Conservation (phyloP, 257 asterid genomes). For the Prunella vulgaris region DNA sequence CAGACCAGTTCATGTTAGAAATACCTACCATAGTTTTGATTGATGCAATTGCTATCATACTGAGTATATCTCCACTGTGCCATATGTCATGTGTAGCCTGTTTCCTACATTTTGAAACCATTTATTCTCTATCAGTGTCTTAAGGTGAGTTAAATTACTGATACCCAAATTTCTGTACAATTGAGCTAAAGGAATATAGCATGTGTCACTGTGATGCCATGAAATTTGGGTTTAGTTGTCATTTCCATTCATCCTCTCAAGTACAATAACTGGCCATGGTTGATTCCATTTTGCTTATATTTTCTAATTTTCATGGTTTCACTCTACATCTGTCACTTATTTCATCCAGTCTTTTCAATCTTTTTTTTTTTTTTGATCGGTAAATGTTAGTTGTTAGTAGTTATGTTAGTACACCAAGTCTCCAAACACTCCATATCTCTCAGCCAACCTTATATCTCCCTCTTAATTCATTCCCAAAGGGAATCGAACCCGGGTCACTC, state of each 20-base stretch:
- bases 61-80: neutral
- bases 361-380: too few relatives aligned
- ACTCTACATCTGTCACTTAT: constrained; percentile 2
- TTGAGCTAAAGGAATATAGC: constrained; percentile 2
- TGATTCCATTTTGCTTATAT: neutral
- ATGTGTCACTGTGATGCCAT: neutral
- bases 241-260: neutral
- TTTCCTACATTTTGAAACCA: constrained; percentile 2
- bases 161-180: neutral
- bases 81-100: neutral
- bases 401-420: too few relatives aligned
- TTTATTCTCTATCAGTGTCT: neutral
- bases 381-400: too few relatives aligned
- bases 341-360: neutral
- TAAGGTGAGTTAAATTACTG: neutral
- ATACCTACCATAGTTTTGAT: neutral
- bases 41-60: neutral
- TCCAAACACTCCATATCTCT: too few relatives aligned
- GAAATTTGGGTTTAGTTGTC: constrained; percentile 1
- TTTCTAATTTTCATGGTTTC: neutral
- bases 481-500: too few relatives aligned
- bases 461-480: too few relatives aligned
- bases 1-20: neutral
- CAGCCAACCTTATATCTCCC: too few relatives aligned
- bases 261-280: neutral